Percentiles rank a stretch among this genome's conserved stretches.
phyloP scores from a whole-genome alignment of 306 rosid species.

The Clitoria ternatea region DNA sequence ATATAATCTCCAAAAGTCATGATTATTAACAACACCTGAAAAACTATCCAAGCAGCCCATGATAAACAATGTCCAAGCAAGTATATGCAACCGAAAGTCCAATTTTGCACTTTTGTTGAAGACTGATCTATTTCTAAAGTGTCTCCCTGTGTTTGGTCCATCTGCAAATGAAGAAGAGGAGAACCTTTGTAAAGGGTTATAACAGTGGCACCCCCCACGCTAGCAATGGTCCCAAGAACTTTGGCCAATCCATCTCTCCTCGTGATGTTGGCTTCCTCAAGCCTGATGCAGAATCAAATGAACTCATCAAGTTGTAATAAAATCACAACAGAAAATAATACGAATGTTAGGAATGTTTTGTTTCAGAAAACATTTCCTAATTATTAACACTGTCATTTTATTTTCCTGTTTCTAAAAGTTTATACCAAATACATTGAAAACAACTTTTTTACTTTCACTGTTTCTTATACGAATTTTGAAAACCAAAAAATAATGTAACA shows the following conservation, averaged over 20 bases:
- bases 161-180: conserved; percentile 53
- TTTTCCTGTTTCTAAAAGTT: no score
- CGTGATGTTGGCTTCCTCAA: conserved; percentile 47
- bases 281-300: conserved; percentile 32
- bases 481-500: no score
- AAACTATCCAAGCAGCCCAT: conserved; percentile 82
- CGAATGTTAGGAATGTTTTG: no score
- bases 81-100: conserved; percentile 67
- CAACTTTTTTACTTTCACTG: no score
- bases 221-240: conserved; percentile 61
- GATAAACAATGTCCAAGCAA: conserved; percentile 66
- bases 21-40: conserved; percentile 45
- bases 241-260: conserved; percentile 69
- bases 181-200: conserved; percentile 77
- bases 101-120: conserved; percentile 41
- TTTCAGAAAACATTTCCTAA: no score
- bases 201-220: conserved; percentile 67
- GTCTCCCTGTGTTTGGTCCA: conserved; percentile 25
- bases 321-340: neutral
- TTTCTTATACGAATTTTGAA: no score
- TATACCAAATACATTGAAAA: no score
- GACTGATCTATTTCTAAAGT: conserved; percentile 27
- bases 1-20: neutral
- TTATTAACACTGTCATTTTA: no score
- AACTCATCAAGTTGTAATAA: neutral